Evolutionary conservation across 2,329 filamentous ascomycete genomes (phyloP).

Genomic region (Trichoderma sp.): DNA sequence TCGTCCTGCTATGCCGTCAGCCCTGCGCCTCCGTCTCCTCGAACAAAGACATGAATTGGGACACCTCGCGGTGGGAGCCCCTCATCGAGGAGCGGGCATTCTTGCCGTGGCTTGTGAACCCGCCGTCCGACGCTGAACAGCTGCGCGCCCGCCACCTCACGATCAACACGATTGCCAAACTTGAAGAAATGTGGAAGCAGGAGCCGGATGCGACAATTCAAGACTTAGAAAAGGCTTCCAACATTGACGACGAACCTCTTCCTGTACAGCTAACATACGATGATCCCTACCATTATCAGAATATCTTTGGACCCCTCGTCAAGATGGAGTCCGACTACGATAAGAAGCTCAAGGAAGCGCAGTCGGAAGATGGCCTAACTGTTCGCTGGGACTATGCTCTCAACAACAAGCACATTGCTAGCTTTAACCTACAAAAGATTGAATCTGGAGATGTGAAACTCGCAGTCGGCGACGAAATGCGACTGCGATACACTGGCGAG

Average conservation of each 20-base stretch:
- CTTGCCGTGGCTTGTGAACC: conserved; percentile 85
- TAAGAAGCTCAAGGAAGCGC: conserved; percentile 96
- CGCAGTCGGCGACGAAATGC: conserved; percentile 97
- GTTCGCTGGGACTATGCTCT: conserved; percentile 94
- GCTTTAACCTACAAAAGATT: conserved; percentile 93
- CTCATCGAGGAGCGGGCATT: conserved; percentile 97
- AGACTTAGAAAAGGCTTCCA: conserved; percentile 87
- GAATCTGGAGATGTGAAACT: conserved; percentile 97
- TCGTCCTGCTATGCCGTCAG: conserved; percentile 93
- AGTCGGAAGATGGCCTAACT: conserved; percentile 92
- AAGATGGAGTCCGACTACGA: conserved; percentile 99
- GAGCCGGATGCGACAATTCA: conserved; percentile 84
- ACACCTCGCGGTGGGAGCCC: conserved; percentile 95
- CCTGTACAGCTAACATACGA: conserved; percentile 93
- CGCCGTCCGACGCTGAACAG: conserved; percentile 91
- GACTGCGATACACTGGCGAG: conserved; percentile 93
- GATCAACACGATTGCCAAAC: conserved; percentile 89
- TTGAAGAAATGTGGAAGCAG: conserved; percentile 99
- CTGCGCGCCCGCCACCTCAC: conserved; percentile 91
- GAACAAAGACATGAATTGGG: conserved; percentile 99
- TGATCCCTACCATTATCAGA: conserved; percentile 97
- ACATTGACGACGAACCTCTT: conserved; percentile 91
- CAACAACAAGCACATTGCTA: conserved; percentile 96
- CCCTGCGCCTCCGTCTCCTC: conserved; percentile 93
- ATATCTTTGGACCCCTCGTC: conserved; percentile 95